A percentile compares a stretch with the other conserved stretches of the same genome.
Evolutionary conservation across 257 asterid species (phyloP).

Genomic region (Craterostigma plantagineum): DNA sequence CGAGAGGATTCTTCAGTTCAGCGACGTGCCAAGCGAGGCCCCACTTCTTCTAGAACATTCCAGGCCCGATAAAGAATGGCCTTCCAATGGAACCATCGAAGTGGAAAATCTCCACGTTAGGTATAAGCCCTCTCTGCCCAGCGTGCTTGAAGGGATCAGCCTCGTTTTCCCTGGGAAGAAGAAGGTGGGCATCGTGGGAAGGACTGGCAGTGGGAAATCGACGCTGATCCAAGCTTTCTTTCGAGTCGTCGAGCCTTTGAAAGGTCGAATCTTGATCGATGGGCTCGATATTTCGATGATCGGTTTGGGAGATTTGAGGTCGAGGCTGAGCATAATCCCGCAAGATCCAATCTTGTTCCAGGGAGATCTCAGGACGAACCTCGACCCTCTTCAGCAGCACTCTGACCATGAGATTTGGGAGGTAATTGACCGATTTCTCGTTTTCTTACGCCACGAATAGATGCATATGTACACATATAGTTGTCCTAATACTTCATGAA

Average conservation of each 20-base stretch:
- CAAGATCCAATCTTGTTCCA: slow-evolving; percentile 43
- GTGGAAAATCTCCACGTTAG: slow-evolving; percentile 47
- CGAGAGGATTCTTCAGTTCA: slow-evolving; percentile 67
- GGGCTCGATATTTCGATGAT: slow-evolving; percentile 45
- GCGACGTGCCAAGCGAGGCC: slow-evolving; percentile 47
- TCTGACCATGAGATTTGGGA: slow-evolving; percentile 55
- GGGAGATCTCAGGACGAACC: slow-evolving; percentile 60
- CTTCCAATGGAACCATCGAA: slow-evolving; percentile 40
- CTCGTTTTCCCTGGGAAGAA: slow-evolving; percentile 35
- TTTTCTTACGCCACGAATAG: background rate
- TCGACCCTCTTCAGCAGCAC: slow-evolving; percentile 48
- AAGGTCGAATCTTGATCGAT: slow-evolving; percentile 47
- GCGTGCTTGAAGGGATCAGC: slow-evolving; percentile 59
- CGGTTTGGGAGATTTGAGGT: slow-evolving; percentile 62
- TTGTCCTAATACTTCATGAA: no score
- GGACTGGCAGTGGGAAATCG: slow-evolving; percentile 71
- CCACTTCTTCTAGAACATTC: slow-evolving; percentile 36
- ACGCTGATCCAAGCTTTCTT: slow-evolving; percentile 77
- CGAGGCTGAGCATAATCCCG: slow-evolving; percentile 56
- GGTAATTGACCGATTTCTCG: slow-evolving; percentile 16
- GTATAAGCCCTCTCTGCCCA: slow-evolving; percentile 53
- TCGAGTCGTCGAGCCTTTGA: slow-evolving; percentile 57
- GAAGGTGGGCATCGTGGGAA: slow-evolving; percentile 58
- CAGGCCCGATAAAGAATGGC: slow-evolving; percentile 49
- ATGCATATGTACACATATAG: no score